Percentiles rank a stretch among this genome's conserved stretches.
Conservation (phyloP, 257 asterid genomes). For the Solanum piurae region DNA sequence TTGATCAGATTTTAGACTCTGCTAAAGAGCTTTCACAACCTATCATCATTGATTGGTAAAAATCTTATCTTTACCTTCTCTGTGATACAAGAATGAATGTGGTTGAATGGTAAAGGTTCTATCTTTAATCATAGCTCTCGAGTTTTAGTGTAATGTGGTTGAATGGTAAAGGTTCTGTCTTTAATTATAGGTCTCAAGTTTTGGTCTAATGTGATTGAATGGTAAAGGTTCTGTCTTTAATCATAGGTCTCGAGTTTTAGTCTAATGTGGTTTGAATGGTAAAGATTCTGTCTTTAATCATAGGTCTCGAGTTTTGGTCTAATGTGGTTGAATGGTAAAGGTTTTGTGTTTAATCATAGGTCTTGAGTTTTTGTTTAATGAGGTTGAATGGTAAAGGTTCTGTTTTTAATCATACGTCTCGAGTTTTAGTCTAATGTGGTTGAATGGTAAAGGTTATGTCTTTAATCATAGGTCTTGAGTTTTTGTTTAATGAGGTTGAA, state of each 20-base stretch:
- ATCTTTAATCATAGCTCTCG: background rate
- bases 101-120: background rate
- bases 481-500: background rate
- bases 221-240: background rate
- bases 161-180: background rate
- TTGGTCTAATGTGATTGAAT: background rate
- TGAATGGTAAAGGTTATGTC: background rate
- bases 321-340: background rate
- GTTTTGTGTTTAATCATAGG: background rate
- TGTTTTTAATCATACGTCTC: background rate
- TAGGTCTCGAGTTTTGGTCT: background rate
- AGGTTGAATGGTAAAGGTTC: too few species aligned
- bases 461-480: background rate
- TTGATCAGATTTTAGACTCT: constrained; percentile 52
- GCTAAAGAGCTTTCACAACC: constrained; percentile 60
- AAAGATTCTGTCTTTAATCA: background rate
- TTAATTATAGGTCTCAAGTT: background rate
- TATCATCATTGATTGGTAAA: constrained; percentile 62
- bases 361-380: background rate
- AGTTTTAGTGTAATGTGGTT: background rate
- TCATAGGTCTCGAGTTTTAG: background rate
- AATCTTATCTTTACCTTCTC: background rate
- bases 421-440: background rate
- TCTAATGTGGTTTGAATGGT: background rate
- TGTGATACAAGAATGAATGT: background rate